Base-by-base conservation (phyloP, 495 filamentous ascomycete genomes). In the Lichina pygmaea region DNA sequence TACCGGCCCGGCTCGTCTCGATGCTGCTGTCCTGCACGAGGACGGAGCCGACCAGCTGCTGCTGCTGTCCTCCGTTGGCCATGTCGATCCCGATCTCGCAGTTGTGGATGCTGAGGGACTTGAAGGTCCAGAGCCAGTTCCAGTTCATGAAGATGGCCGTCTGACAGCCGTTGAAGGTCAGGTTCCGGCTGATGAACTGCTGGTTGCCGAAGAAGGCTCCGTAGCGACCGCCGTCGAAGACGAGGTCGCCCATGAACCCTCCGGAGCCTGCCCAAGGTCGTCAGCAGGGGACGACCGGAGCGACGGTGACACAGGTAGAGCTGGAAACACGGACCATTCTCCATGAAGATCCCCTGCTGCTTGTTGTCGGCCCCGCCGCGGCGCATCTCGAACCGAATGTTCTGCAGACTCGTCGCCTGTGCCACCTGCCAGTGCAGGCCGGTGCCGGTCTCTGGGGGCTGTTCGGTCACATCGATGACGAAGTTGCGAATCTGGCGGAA, bases 341-440 rank as follows among this genome's bases (percentile, higher is more conserved):
- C 89, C 78, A 94, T 93, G 66, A 81, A 83, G 56, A 95, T 77
- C 54, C 86, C 86, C 61, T 77, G 68, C 58, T 93, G 86, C 53
- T 66, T 63, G 8, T 86, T 89, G n/a, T 68, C 70, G 24, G 63
- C 63, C 40, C 71, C 74, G 49, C 62, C 61, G 15, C 62, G 70
- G 55, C 73, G 64, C 77, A 86, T 78, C 47, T 67, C 63, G 58
- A 91, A 85, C 15, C 72, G 62, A 32, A 85, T 63, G 58, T 89
- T 89, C 54, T 85, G 79, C 34, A 84, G 61, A 50, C 76, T 83
- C 9, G 89, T 93, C 6, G 86, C 89, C 55, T 97, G 89, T 38
- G 82, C 84, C 4, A 97, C 86, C 57, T 95, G 89, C 91, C 91
- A 95, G 60, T 95, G 89, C 47, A 97, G 91, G 60, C 82, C 83